These are phyloP conservation scores for Oryza meyeriana DNA, from an alignment of 176 grass and related monocot genomes.

Conservation along the genomic window DNA sequence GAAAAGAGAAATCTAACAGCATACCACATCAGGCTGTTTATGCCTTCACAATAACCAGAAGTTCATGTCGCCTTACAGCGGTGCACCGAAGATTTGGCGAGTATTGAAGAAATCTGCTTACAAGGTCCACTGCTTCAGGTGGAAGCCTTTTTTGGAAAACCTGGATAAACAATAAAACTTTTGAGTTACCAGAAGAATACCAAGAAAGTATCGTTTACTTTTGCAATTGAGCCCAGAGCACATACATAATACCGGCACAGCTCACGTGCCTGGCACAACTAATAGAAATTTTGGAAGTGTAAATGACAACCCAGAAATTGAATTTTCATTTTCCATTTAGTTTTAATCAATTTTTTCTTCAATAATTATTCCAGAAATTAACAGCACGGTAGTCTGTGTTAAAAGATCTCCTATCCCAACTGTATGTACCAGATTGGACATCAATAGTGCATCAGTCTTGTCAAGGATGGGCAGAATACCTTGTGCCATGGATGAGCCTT, in stretches of 20 bases:
- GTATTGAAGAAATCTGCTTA: slow-evolving; percentile 89
- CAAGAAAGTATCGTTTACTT: neutral
- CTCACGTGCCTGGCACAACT: neutral
- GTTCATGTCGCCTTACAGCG: slow-evolving; percentile 50
- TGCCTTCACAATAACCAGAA: neutral
- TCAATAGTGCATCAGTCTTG: neutral
- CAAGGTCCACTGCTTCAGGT: slow-evolving; percentile 87
- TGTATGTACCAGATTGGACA: neutral
- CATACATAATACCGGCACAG: neutral
- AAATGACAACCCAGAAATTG: neutral
- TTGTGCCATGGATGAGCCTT: slow-evolving; percentile 99
- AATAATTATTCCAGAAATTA: neutral
- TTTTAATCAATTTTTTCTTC: neutral
- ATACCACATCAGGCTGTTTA: neutral
- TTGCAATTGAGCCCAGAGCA: neutral
- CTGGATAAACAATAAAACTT: slow-evolving; percentile 35
- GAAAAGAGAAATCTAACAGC: slow-evolving; percentile 7
- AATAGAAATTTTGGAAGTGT: neutral
- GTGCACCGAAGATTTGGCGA: slow-evolving; percentile 92
- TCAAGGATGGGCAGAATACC: slow-evolving; percentile 36
- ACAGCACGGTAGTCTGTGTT: neutral
- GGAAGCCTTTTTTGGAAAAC: slow-evolving; percentile 87
- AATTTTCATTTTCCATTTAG: neutral
- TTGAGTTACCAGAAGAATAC: neutral
- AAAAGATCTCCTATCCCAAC: neutral